Percentiles rank a stretch among this genome's conserved stretches.
Evolutionary conservation across 192 early-diverging fungal species (phyloP).

Genomic region (Linnemannia elongata): DNA sequence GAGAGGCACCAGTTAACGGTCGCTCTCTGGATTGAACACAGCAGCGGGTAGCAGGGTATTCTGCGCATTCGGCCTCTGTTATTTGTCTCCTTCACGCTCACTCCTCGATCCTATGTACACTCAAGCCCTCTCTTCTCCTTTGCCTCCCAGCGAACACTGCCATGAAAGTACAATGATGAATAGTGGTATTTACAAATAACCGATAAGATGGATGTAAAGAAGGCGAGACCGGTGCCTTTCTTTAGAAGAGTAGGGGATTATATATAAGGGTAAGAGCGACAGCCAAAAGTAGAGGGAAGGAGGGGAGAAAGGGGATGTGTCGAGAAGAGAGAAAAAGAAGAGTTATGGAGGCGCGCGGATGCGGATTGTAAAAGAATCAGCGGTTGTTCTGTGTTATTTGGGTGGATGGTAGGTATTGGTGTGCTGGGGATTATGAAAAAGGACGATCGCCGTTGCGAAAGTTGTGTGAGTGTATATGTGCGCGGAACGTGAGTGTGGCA

Average conservation of each 20-base stretch:
- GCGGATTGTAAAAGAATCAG: not conserved
- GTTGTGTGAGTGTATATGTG: not conserved
- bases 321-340: not conserved
- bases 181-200: too few species aligned
- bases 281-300: too few species aligned
- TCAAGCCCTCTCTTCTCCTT: too few species aligned
- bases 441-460: not conserved
- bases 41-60: not conserved
- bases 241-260: too few species aligned
- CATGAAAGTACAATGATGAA: too few species aligned
- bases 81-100: not conserved
- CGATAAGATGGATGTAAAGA: too few species aligned
- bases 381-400: not conserved
- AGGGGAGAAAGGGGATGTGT: too few species aligned
- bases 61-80: not conserved
- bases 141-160: too few species aligned
- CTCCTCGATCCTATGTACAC: not conserved
- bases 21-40: not conserved
- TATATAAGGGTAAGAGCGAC: too few species aligned
- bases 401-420: not conserved
- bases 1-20: conserved; percentile 7
- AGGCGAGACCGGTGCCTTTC: too few species aligned
- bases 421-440: not conserved
- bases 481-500: not conserved
- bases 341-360: not conserved